Base-by-base conservation (phyloP, 176 grass and related monocot species). In the Elaeis guineensis region DNA sequence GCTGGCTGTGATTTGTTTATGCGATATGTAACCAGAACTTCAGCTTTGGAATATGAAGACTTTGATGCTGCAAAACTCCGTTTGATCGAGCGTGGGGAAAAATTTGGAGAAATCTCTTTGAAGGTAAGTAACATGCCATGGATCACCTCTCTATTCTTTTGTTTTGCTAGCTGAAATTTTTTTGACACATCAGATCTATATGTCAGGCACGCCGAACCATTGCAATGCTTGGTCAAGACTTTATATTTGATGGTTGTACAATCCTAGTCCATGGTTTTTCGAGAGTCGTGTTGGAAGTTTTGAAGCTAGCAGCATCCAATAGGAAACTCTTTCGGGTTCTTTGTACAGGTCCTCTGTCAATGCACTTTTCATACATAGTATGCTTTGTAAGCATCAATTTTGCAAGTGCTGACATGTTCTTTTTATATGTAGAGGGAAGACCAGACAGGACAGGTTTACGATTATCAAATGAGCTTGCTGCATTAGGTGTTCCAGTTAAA, bases 1-100 rank as follows among this genome's bases (percentile, higher is more conserved):
- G 93, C 93, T 51, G 93, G 86, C 44, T 98, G 93, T 68, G 87
- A 92, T 75, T 72, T 98, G 19, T 98, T 98, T 73, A 98, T 98
- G 83, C 72, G 87, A 69, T 97, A 91, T 76, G 93, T 97, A 24
- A 97, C 93, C 7, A 81, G 93, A 65, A 97, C 87, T 17, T 91
- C 93, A 75, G 87, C 89, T 56, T 60, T 97, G 66, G 93, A 92
- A 71, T 89, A 91, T 21, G 93, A 97, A 65, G 86, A 97, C 69
- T 88, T 97, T 54, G 80, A 91, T 74, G 93, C 93, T 21, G 93
- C 87, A 68, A 98, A 86, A 54, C 80, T 67, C 35, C 93, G 87
- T 29, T 63, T 98, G 26, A 98, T 98, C 20, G 93, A 98, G 60
- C 81, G 93, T n/a, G 93, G 87, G 19, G 93, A 98, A 72, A 97